Conservation (phyloP, 352 stramenopile species). For the Detonula confervacea region DNA sequence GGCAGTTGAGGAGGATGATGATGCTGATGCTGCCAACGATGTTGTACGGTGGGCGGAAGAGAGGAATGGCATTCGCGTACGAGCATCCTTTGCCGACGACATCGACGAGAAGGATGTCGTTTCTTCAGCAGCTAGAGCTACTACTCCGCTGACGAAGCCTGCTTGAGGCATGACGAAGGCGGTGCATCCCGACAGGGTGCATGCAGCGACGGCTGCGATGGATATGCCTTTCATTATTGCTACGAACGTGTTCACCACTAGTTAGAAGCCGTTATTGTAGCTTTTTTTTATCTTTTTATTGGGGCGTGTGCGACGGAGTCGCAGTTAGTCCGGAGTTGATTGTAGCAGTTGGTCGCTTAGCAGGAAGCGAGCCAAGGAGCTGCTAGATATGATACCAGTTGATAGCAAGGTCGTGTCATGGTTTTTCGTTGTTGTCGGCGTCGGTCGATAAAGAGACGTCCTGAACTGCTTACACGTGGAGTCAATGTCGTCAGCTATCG, state of each 20-base stretch:
- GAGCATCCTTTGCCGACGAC: not conserved
- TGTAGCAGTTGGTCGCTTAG: no score
- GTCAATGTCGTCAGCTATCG: not conserved
- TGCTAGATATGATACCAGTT: no score
- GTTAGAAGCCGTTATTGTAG: no score
- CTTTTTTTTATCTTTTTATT: no score
- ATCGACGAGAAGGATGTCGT: not conserved
- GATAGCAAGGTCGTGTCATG: no score
- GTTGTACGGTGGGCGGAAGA: no score
- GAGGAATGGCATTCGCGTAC: not conserved
- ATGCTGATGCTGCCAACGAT: not conserved
- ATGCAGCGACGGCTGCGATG: not conserved
- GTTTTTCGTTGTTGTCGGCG: no score
- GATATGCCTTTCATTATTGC: no score
- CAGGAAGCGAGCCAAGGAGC: no score
- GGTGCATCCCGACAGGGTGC: not conserved
- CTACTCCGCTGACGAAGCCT: not conserved
- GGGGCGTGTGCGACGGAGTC: no score
- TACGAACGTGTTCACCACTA: no score
- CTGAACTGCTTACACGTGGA: not conserved
- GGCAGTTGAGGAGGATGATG: not conserved
- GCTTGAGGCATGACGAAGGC: constrained; percentile 1
- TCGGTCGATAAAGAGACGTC: not conserved
- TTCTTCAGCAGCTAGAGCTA: constrained; percentile 2
- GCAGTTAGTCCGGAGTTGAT: no score